phyloP scores from a whole-genome alignment of 495 filamentous ascomycete species.

The Aspergillus ostianus region DNA sequence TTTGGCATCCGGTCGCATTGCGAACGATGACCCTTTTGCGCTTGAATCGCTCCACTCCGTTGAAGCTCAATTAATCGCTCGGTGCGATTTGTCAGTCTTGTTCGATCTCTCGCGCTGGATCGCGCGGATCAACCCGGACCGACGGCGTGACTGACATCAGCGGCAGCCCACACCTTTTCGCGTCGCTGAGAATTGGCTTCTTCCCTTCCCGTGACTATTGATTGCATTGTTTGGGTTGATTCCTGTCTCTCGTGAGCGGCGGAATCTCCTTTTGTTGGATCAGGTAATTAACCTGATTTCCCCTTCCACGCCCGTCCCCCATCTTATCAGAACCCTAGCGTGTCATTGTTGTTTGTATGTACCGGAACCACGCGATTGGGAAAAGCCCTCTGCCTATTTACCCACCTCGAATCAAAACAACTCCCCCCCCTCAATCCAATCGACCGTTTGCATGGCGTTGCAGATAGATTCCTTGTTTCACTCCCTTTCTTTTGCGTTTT shows the following conservation, averaged over 20 bases:
- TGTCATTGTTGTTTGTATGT: not conserved
- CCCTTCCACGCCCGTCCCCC: not conserved
- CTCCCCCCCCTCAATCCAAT: not conserved
- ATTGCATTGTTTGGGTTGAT: conserved; percentile 12
- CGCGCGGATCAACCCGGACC: conserved; percentile 28
- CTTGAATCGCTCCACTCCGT: not conserved
- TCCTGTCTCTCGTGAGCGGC: not conserved
- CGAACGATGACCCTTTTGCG: not conserved
- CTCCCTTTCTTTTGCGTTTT: not conserved
- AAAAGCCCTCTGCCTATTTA: not conserved
- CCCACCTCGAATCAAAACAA: not conserved
- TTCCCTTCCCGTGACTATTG: not conserved
- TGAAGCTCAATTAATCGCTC: not conserved
- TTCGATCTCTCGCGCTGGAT: conserved; percentile 4
- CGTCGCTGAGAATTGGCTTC: not conserved
- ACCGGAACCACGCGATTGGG: not conserved
- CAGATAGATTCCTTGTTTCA: not conserved
- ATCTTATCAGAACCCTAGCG: not conserved
- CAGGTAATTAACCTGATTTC: not conserved
- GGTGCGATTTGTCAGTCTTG: not conserved
- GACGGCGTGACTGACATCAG: conserved; percentile 32
- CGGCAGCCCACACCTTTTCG: conserved; percentile 24
- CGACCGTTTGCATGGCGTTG: not conserved
- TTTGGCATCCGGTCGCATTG: conserved; percentile 11
- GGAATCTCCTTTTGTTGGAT: not conserved